Percentiles rank a stretch among this genome's conserved stretches.
Conservation (phyloP, 2,329 filamentous ascomycete species). For the Beauveria medogensis region DNA sequence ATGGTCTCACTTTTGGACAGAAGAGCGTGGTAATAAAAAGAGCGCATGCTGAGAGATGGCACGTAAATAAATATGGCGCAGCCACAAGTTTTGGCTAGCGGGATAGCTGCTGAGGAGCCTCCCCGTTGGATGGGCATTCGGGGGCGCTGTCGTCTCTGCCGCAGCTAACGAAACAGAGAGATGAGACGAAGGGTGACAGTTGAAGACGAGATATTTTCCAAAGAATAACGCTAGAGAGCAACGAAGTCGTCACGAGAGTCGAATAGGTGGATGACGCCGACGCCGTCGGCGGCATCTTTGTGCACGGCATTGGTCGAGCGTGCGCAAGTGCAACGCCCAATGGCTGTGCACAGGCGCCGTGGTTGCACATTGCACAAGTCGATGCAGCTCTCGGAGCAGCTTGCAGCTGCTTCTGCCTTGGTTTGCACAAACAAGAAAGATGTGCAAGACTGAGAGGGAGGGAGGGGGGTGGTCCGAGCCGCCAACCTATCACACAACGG, state of each 20-base stretch:
- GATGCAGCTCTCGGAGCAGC: neutral
- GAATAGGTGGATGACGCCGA: neutral
- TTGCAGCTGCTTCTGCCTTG: neutral
- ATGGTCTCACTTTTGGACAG: neutral
- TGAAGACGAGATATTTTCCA: neutral
- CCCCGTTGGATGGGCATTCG: neutral
- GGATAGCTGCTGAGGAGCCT: neutral
- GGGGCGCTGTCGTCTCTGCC: neutral
- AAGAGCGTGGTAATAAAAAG: neutral
- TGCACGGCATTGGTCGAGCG: constrained; percentile 11
- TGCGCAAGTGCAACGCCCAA: neutral
- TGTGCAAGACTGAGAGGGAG: neutral
- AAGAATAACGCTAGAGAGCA: neutral
- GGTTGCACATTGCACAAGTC: neutral
- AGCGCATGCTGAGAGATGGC: neutral
- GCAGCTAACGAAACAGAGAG: neutral
- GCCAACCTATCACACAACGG: constrained; percentile 8
- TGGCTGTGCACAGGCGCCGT: constrained; percentile 7
- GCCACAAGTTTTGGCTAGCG: constrained; percentile 7
- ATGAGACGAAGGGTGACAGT: neutral
- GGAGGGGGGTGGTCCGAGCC: constrained; percentile 6
- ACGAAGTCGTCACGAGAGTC: constrained; percentile 5
- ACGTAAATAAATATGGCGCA: neutral
- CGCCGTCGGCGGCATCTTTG: neutral
- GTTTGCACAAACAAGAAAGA: neutral